Conservation (phyloP, 75 land plant genomes). For the Picea glauca region DNA sequence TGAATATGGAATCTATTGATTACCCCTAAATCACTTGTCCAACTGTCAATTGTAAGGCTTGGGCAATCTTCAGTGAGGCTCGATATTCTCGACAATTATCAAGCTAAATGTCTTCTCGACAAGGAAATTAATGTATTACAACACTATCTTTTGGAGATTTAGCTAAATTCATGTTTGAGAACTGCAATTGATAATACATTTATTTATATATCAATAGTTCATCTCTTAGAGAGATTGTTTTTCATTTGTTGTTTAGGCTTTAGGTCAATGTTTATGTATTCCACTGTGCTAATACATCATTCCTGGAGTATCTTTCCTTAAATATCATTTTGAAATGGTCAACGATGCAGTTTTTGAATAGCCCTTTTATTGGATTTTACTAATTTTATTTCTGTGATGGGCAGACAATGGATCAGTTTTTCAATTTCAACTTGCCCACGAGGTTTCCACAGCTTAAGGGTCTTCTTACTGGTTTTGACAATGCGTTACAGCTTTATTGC, state of each 20-base stretch:
- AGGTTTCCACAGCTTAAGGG: slow-evolving; percentile 50
- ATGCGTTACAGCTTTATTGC: slow-evolving; percentile 52
- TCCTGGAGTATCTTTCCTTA: background rate
- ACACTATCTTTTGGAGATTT: too few species aligned
- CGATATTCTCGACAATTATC: background rate
- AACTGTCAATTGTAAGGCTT: background rate
- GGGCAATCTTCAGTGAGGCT: background rate
- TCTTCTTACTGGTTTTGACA: slow-evolving; percentile 45
- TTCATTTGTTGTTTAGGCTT: background rate
- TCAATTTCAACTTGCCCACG: slow-evolving; percentile 60
- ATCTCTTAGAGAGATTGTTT: background rate
- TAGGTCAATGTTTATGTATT: background rate
- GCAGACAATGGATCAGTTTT: slow-evolving; percentile 72
- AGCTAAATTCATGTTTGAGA: background rate
- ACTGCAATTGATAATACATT: background rate
- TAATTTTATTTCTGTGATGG: background rate
- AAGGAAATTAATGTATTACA: background rate
- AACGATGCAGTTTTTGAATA: background rate
- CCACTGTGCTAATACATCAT: background rate
- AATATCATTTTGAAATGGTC: background rate
- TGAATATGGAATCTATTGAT: too few species aligned
- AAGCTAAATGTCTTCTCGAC: background rate
- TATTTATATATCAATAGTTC: background rate
- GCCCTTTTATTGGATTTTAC: background rate
- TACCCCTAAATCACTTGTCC: background rate